A percentile compares a stretch with the other conserved stretches of the same genome.
phyloP scores from a whole-genome alignment of 1,284 basidiomycete species.

The Ganoderma boninense region DNA sequence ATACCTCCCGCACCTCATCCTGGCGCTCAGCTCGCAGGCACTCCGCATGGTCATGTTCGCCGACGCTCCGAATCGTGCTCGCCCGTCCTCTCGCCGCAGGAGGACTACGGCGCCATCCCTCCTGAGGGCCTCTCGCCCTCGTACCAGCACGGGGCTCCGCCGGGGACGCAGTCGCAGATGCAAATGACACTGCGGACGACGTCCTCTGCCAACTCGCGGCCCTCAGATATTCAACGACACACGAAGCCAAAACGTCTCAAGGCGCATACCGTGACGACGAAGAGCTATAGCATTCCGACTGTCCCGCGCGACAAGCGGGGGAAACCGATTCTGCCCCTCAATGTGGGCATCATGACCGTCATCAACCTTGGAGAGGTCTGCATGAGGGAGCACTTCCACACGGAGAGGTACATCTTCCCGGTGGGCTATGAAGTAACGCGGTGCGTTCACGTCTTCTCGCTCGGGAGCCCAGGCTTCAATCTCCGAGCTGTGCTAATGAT shows the following conservation, averaged over 20 bases:
- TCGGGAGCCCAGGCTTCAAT: slow-evolving; percentile 3
- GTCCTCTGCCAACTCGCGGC: slow-evolving; percentile 37
- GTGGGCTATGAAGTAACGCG: slow-evolving; percentile 84
- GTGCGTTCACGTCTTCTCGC: slow-evolving; percentile 46
- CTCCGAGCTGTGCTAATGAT: slow-evolving; percentile 21
- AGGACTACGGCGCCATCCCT: slow-evolving; percentile 34
- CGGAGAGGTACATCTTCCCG: slow-evolving; percentile 85
- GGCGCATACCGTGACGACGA: slow-evolving; percentile 79
- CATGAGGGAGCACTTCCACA: slow-evolving; percentile 83
- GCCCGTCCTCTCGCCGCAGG: slow-evolving; percentile 37
- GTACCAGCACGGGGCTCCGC: slow-evolving; percentile 32
- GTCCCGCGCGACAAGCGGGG: slow-evolving; percentile 76
- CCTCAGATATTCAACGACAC: slow-evolving; percentile 52
- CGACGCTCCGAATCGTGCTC: slow-evolving; percentile 40
- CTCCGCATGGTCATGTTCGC: slow-evolving; percentile 28
- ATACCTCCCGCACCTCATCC: slow-evolving; percentile 16
- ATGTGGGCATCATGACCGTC: slow-evolving; percentile 85
- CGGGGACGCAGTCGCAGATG: slow-evolving; percentile 36
- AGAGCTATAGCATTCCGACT: slow-evolving; percentile 75
- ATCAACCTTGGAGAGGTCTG: slow-evolving; percentile 75
- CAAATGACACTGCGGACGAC: slow-evolving; percentile 40
- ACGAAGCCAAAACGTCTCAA: slow-evolving; percentile 78
- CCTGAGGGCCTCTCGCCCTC: slow-evolving; percentile 30
- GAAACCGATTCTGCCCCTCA: slow-evolving; percentile 74
- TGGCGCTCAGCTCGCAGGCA: slow-evolving; percentile 22